Conservation (phyloP, 495 filamentous ascomycete species). For the Friedmanniomyces simplex region DNA sequence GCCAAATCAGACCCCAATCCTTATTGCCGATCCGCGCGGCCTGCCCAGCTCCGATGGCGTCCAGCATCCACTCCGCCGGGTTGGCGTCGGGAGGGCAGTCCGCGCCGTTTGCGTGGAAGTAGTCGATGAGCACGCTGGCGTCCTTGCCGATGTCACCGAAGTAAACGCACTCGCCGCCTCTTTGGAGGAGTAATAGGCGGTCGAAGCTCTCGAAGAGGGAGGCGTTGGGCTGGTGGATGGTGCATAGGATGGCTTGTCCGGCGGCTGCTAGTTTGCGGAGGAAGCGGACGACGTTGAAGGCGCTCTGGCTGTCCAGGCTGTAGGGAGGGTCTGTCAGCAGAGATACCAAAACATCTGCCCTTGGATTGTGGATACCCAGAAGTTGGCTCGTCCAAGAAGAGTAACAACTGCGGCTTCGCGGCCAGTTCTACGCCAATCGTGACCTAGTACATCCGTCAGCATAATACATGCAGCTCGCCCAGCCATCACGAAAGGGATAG, state of each 20-base stretch:
- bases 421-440: conserved; percentile 86
- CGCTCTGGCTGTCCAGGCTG: conserved; percentile 61
- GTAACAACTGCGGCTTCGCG: conserved; percentile 70
- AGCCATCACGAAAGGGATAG: too few species aligned
- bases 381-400: conserved; percentile 88
- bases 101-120: conserved; percentile 44
- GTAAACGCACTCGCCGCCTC: conserved; percentile 56
- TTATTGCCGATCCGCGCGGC: conserved; percentile 59
- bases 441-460: conserved; percentile 25
- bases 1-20: conserved; percentile 77
- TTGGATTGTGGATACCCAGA: conserved; percentile 43
- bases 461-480: not conserved
- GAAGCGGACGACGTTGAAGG: conserved; percentile 86
- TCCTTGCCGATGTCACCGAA: conserved; percentile 58
- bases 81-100: conserved; percentile 49
- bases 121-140: conserved; percentile 35
- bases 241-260: conserved; percentile 75
- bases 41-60: conserved; percentile 71
- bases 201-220: conserved; percentile 79
- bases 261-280: conserved; percentile 69
- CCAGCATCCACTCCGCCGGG: conserved; percentile 81
- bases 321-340: not conserved
- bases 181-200: conserved; percentile 51
- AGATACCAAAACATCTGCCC: not conserved
- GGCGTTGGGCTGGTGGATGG: conserved; percentile 84